Conservation (phyloP, 768 basidiomycete genomes). For the Lentinula sp. region DNA sequence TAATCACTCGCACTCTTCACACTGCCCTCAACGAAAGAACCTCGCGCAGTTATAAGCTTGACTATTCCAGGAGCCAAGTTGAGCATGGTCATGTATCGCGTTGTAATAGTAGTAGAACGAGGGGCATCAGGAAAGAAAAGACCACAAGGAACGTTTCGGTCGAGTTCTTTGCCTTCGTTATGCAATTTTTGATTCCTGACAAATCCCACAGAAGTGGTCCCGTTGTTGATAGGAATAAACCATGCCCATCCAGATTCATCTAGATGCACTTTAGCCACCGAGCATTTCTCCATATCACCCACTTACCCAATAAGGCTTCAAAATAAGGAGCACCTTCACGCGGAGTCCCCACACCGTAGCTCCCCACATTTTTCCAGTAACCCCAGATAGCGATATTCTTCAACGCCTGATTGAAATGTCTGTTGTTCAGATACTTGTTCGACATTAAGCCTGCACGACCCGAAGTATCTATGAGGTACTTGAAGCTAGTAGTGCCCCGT, state of each 20-base stretch:
- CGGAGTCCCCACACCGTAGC: constrained; percentile 44
- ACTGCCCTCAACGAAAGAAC: constrained; percentile 31
- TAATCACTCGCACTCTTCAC: constrained; percentile 56
- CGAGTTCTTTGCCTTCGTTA: constrained; percentile 24
- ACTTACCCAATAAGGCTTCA: constrained; percentile 60
- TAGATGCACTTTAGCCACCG: constrained; percentile 14
- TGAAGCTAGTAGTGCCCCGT: constrained; percentile 52
- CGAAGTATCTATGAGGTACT: constrained; percentile 67
- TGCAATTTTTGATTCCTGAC: constrained; percentile 52
- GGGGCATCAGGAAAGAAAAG: constrained; percentile 16
- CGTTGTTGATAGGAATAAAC: constrained; percentile 64
- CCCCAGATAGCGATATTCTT: constrained; percentile 77
- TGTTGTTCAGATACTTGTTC: constrained; percentile 61
- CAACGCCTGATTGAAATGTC: constrained; percentile 60
- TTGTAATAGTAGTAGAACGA: constrained; percentile 10
- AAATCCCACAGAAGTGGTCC: constrained; percentile 55
- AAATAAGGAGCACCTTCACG: constrained; percentile 61
- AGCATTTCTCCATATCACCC: background rate
- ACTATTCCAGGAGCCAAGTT: constrained; percentile 20
- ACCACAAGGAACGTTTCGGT: constrained; percentile 11
- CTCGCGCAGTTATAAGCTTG: constrained; percentile 15
- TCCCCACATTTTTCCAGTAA: constrained; percentile 56
- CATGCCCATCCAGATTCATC: constrained; percentile 70
- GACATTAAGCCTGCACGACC: constrained; percentile 69
- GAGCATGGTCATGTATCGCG: constrained; percentile 19